Percentiles rank a stretch among this genome's conserved stretches.
Evolutionary conservation across 1,284 basidiomycete species (phyloP).

Genomic region (Hypsizygus ulmarius): DNA sequence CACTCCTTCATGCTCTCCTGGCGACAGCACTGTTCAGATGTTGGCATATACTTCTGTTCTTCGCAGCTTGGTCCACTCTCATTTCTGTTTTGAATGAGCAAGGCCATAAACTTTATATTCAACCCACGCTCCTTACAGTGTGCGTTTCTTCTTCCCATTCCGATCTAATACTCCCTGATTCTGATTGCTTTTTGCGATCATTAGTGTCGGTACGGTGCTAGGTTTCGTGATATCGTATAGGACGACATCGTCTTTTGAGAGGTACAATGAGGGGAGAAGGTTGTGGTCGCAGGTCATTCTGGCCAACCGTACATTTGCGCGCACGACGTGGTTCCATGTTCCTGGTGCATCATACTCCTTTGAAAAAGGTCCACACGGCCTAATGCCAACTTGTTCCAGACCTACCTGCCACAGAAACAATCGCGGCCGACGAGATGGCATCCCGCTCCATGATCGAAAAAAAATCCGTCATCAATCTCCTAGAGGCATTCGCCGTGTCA

Average conservation of each 20-base stretch:
- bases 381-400: conserved; percentile 18
- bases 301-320: conserved; percentile 53
- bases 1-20: conserved; percentile 49
- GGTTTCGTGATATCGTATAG: conserved; percentile 68
- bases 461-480: conserved; percentile 41
- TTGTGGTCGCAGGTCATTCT: conserved; percentile 71
- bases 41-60: conserved; percentile 66
- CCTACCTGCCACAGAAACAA: conserved; percentile 24
- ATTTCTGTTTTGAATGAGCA: conserved; percentile 50
- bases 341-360: conserved; percentile 37
- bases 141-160: conserved; percentile 31
- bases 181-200: neutral
- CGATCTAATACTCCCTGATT: neutral
- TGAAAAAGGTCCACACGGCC: neutral
- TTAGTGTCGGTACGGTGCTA: conserved; percentile 59
- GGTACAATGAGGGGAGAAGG: conserved; percentile 70
- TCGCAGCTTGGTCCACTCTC: conserved; percentile 55
- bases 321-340: conserved; percentile 65
- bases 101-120: conserved; percentile 43
- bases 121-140: conserved; percentile 60
- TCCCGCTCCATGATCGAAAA: conserved; percentile 64
- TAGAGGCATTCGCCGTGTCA: conserved; percentile 38
- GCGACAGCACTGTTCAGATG: conserved; percentile 65
- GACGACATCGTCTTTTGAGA: conserved; percentile 74
- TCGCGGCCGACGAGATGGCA: conserved; percentile 37